Conservation (phyloP, 2,329 filamentous ascomycete species). For the Drechslerella stenobrocha region DNA sequence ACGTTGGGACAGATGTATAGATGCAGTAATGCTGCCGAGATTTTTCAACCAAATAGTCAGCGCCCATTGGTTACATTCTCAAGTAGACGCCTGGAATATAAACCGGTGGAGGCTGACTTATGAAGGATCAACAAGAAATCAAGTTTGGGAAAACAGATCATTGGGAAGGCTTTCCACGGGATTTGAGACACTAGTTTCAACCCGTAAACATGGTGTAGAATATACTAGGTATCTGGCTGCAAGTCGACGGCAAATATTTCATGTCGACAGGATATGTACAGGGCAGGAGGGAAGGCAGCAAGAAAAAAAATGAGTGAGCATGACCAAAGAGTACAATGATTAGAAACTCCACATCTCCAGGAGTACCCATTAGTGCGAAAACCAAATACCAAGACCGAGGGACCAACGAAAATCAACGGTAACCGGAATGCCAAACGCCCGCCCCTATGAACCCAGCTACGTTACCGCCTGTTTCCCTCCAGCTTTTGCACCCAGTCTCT, state of each 20-base stretch:
- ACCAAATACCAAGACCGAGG: constrained; percentile 12
- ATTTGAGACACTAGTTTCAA: neutral
- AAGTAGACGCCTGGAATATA: no score
- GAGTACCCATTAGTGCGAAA: constrained; percentile 44
- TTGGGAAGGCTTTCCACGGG: neutral
- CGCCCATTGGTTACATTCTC: no score
- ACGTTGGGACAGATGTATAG: no score
- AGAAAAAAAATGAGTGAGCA: constrained; percentile 3
- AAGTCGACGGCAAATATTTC: constrained; percentile 7
- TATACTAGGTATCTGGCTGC: neutral
- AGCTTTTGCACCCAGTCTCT: constrained; percentile 46
- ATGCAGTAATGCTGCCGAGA: no score
- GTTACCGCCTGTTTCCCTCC: constrained; percentile 39
- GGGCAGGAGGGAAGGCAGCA: constrained; percentile 7
- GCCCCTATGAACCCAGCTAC: constrained; percentile 39
- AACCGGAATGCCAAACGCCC: constrained; percentile 44
- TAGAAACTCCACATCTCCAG: constrained; percentile 26
- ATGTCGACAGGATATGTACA: constrained; percentile 37
- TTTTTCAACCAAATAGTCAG: no score
- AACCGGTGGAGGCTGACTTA: no score
- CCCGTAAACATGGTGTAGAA: neutral
- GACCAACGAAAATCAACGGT: constrained; percentile 9
- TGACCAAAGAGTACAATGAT: constrained; percentile 7
- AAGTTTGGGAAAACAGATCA: no score
- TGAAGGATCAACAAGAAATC: no score